Percentiles rank a stretch among this genome's conserved stretches.
Evolutionary conservation across 2,329 filamentous ascomycete species (phyloP).

Genomic region (Alternaria tenuissima): DNA sequence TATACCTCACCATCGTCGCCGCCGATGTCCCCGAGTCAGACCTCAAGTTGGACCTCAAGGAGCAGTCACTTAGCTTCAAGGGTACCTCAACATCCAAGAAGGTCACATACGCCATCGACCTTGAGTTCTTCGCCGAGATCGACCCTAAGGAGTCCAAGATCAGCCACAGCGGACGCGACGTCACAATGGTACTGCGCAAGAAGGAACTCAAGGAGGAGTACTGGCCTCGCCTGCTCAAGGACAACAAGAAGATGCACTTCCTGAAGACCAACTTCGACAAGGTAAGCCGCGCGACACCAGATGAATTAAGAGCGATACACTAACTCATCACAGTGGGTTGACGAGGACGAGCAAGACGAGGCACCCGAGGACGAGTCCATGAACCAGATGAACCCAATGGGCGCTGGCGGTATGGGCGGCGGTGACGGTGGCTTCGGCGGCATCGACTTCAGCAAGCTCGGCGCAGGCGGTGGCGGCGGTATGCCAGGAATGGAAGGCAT

Average conservation of each 20-base stretch:
- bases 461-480: conserved; percentile 57
- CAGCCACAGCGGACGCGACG: conserved; percentile 85
- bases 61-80: conserved; percentile 80
- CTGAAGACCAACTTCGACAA: conserved; percentile 99
- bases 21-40: conserved; percentile 80
- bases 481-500: conserved; percentile 50
- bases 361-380: conserved; percentile 75
- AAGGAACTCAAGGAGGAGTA: conserved; percentile 94
- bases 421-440: conserved; percentile 78
- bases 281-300: conserved; percentile 57
- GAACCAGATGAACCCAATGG: conserved; percentile 63
- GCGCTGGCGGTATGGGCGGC: conserved; percentile 51
- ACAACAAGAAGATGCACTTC: conserved; percentile 88
- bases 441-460: conserved; percentile 93
- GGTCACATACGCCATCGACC: conserved; percentile 82
- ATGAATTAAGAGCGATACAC: not conserved
- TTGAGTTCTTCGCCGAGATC: conserved; percentile 92
- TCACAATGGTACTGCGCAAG: conserved; percentile 93
- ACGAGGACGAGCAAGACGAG: conserved; percentile 98
- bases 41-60: conserved; percentile 77
- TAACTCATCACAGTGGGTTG: conserved; percentile 74
- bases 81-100: conserved; percentile 86
- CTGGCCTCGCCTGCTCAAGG: conserved; percentile 96
- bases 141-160: conserved; percentile 84
- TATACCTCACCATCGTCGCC: conserved; percentile 91